A percentile compares a stretch with the other conserved stretches of the same genome.
Conservation (phyloP, 176 grass and related monocot species). For the Zizania latifolia region DNA sequence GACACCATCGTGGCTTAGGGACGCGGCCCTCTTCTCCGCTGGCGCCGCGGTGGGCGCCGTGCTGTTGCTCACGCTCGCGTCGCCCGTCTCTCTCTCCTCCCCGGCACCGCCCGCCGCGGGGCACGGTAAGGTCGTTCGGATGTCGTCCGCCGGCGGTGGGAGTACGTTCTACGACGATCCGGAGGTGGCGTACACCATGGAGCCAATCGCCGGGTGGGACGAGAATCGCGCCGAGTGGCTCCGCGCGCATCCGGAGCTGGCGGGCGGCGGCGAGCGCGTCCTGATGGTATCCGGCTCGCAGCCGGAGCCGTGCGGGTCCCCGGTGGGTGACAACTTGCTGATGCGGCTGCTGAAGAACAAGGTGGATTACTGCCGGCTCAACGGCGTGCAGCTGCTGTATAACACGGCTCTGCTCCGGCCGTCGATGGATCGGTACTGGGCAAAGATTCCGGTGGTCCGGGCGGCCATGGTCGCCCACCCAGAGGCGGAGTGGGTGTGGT, state of each 20-base stretch:
- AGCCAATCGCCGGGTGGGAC: conserved; percentile 62
- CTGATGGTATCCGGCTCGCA: conserved; percentile 90
- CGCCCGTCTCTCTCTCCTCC: conserved; percentile 31
- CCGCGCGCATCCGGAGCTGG: conserved; percentile 39
- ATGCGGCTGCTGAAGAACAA: conserved; percentile 83
- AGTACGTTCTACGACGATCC: conserved; percentile 84
- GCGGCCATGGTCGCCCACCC: conserved; percentile 87
- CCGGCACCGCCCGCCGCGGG: background rate
- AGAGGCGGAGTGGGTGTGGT: conserved; percentile 91
- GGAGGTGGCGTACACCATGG: conserved; percentile 58
- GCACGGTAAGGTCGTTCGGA: background rate
- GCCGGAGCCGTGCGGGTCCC: conserved; percentile 53
- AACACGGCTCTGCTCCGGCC: conserved; percentile 70
- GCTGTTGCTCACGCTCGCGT: conserved; percentile 41
- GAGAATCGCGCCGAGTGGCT: conserved; percentile 61
- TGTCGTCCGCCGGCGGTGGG: background rate
- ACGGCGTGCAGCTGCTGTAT: conserved; percentile 63
- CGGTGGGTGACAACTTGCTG: conserved; percentile 57
- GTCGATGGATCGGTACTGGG: conserved; percentile 69
- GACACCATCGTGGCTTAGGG: conserved; percentile 30
- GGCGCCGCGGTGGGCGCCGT: conserved; percentile 41
- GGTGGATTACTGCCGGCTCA: conserved; percentile 79
- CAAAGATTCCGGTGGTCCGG: conserved; percentile 60
- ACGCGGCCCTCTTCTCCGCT: conserved; percentile 54
- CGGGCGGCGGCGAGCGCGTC: conserved; percentile 26